These are phyloP conservation scores for Setomelanomma holmii DNA, from an alignment of 2,329 filamentous ascomycete genomes.

Conservation along the genomic window DNA sequence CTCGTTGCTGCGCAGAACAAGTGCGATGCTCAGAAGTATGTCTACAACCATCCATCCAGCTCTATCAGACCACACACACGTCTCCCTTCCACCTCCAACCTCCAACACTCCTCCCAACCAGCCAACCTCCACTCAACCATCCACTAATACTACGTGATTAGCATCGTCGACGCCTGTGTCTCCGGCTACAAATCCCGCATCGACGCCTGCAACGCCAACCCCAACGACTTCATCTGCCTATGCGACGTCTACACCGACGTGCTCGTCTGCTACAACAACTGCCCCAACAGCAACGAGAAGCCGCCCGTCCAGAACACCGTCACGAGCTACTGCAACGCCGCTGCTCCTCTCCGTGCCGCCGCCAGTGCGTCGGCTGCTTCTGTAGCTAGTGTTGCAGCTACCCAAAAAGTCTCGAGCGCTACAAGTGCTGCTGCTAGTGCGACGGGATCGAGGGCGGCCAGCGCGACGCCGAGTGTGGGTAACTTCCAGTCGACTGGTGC, in stretches of 20 bases:
- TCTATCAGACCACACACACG: no score
- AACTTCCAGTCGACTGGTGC: neutral
- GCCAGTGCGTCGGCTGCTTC: slow-evolving; percentile 22
- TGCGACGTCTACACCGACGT: slow-evolving; percentile 64
- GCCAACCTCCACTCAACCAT: neutral
- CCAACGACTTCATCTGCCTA: slow-evolving; percentile 63
- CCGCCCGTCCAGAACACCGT: slow-evolving; percentile 44
- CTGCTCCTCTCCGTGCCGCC: slow-evolving; percentile 42
- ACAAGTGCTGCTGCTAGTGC: slow-evolving; percentile 8
- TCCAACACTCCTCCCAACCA: neutral
- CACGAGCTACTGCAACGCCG: slow-evolving; percentile 51
- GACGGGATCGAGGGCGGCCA: slow-evolving; percentile 10
- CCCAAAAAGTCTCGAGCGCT: slow-evolving; percentile 10
- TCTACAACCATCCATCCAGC: neutral
- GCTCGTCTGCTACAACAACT: slow-evolving; percentile 69
- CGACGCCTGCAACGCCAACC: slow-evolving; percentile 47
- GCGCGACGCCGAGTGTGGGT: slow-evolving; percentile 4
- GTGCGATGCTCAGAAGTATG: slow-evolving; percentile 50
- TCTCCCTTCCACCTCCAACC: neutral
- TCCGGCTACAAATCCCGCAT: slow-evolving; percentile 51
- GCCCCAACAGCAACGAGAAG: slow-evolving; percentile 57
- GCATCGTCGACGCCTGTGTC: slow-evolving; percentile 61
- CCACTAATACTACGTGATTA: slow-evolving; percentile 24
- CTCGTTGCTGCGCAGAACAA: slow-evolving; percentile 51
- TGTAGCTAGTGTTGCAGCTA: slow-evolving; percentile 28